Evolutionary conservation across 169 alveolate species (phyloP).

Genomic region (Plasmodium sp.): DNA sequence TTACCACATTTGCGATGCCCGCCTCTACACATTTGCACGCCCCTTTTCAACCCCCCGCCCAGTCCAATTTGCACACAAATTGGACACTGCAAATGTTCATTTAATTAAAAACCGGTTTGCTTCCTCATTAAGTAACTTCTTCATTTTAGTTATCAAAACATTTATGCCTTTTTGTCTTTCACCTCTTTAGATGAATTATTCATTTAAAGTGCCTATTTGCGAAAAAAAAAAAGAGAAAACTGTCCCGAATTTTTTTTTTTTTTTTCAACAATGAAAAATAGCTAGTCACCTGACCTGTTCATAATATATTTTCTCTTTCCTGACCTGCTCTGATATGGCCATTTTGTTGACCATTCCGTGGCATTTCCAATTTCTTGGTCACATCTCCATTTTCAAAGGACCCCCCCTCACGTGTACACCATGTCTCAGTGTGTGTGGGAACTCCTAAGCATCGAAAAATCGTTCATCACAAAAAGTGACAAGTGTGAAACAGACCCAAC

Average conservation of each 20-base stretch:
- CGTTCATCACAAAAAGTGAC: slow-evolving; percentile 21
- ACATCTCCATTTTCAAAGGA: not conserved
- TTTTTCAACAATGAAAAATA: not conserved
- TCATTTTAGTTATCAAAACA: not conserved
- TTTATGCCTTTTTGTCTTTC: not conserved
- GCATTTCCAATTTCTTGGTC: not conserved
- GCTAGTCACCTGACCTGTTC: slow-evolving; percentile 10
- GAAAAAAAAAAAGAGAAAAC: not conserved
- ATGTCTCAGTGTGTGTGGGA: slow-evolving; percentile 75
- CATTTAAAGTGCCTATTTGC: not conserved
- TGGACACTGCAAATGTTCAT: not conserved
- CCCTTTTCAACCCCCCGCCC: not conserved
- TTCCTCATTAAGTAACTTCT: not conserved
- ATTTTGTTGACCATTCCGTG: not conserved
- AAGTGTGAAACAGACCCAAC: not conserved
- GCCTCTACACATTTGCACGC: not conserved
- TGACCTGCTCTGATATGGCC: not conserved
- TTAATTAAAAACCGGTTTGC: not conserved
- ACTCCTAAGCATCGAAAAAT: slow-evolving; percentile 43
- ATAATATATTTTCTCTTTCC: not conserved
- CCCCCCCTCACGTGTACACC: not conserved
- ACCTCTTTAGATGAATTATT: not conserved
- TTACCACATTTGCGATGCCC: not conserved
- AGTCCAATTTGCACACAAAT: not conserved
- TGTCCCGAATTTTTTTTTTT: not conserved